Conservation (phyloP, 805 yeast species). For the Saturnispora halmiae region DNA sequence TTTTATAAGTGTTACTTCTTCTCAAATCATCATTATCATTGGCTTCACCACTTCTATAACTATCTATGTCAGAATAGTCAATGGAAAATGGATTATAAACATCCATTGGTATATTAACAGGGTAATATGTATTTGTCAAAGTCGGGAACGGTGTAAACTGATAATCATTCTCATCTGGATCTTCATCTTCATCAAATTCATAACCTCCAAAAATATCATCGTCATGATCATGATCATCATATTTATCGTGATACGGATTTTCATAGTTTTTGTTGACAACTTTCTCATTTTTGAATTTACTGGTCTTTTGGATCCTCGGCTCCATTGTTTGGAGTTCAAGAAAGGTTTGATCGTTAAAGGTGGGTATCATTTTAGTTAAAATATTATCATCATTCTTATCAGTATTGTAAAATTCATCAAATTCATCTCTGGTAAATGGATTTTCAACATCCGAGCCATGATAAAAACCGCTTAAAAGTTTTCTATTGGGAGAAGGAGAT, state of each 20-base stretch:
- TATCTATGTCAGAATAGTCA: conserved; percentile 14
- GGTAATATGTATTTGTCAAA: conserved; percentile 27
- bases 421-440: conserved; percentile 3
- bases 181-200: conserved; percentile 20
- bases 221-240: neutral
- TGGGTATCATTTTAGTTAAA: conserved; percentile 3
- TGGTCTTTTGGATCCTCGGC: neutral
- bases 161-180: conserved; percentile 15
- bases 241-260: conserved; percentile 5
- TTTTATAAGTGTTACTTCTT: conserved; percentile 12
- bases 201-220: conserved; percentile 20
- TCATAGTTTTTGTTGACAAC: neutral
- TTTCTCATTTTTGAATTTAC: neutral
- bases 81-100: conserved; percentile 26
- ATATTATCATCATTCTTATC: neutral
- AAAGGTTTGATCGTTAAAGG: neutral
- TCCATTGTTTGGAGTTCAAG: neutral
- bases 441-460: neutral
- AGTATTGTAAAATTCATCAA: neutral
- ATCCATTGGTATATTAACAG: conserved; percentile 24
- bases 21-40: neutral
- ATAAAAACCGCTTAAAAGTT: neutral
- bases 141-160: conserved; percentile 31
- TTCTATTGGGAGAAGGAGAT: conserved; percentile 19
- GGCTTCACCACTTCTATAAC: conserved; percentile 1